phyloP scores from a whole-genome alignment of 1,284 basidiomycete species.

The Ceratobasidium sp. region DNA sequence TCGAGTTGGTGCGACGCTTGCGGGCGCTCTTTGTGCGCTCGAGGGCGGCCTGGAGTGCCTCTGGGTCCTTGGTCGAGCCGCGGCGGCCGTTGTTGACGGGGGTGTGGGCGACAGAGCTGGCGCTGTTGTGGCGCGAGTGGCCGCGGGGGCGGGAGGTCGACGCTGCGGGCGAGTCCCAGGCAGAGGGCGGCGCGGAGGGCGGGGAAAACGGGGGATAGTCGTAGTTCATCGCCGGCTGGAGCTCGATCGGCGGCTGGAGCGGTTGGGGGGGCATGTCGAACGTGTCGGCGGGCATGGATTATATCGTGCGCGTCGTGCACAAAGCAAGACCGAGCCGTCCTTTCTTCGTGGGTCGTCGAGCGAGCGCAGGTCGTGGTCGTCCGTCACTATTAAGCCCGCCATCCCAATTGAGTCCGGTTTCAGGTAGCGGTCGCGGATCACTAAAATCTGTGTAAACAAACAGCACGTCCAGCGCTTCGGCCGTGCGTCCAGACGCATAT shows the following conservation, averaged over 20 bases:
- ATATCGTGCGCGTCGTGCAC: neutral
- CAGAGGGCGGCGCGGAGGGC: neutral
- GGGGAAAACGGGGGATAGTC: neutral
- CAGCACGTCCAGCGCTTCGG: conserved; percentile 16
- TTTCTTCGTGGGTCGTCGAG: conserved; percentile 12
- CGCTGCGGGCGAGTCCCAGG: neutral
- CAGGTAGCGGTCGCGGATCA: conserved; percentile 19
- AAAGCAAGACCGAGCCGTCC: conserved; percentile 11
- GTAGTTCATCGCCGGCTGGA: neutral
- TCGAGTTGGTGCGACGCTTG: conserved; percentile 31
- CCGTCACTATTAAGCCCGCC: neutral
- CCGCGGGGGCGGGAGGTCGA: conserved; percentile 7
- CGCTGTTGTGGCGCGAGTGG: conserved; percentile 24
- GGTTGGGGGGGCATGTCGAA: neutral
- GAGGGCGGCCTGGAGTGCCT: conserved; percentile 34
- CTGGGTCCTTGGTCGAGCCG: conserved; percentile 29
- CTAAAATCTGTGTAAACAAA: conserved; percentile 9
- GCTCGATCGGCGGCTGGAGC: conserved; percentile 7
- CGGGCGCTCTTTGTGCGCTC: conserved; percentile 20
- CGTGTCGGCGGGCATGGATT: neutral
- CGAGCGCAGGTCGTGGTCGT: conserved; percentile 1
- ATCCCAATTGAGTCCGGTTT: neutral
- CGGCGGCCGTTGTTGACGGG: conserved; percentile 30
- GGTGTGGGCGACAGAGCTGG: conserved; percentile 16
- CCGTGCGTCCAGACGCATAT: neutral